Conservation (phyloP, 331 rosid species). For the Prunus yedoensis region DNA sequence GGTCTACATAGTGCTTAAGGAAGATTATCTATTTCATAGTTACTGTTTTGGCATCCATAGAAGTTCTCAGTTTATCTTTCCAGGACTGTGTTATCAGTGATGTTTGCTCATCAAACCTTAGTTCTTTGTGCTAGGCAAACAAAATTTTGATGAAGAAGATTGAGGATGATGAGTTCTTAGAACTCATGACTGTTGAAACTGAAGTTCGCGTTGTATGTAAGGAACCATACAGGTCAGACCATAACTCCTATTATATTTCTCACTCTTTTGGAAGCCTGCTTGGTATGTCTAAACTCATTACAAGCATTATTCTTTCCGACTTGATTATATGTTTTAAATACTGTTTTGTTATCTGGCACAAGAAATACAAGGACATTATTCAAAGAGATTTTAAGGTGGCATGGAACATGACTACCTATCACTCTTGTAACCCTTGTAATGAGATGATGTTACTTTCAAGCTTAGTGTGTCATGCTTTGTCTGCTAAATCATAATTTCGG, state of each 20-base stretch:
- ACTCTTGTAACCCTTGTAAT: slow-evolving; percentile 3
- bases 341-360: not conserved
- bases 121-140: slow-evolving; percentile 67
- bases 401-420: not conserved
- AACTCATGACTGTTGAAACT: slow-evolving; percentile 74
- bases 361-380: not conserved
- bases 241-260: slow-evolving; percentile 21
- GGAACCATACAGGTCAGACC: slow-evolving; percentile 92
- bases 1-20: slow-evolving; percentile 12
- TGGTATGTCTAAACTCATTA: slow-evolving; percentile 21
- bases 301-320: slow-evolving; percentile 10
- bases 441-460: slow-evolving; percentile 6
- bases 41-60: slow-evolving; percentile 14
- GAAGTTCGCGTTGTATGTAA: slow-evolving; percentile 82
- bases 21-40: slow-evolving; percentile 9
- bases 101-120: slow-evolving; percentile 35
- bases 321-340: not conserved
- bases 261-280: slow-evolving; percentile 8
- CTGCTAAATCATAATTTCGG: slow-evolving; percentile 1
- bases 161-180: slow-evolving; percentile 93
- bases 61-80: slow-evolving; percentile 15
- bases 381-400: not conserved
- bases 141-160: slow-evolving; percentile 77
- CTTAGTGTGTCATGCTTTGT: not conserved
- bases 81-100: slow-evolving; percentile 17